A percentile compares a stretch with the other conserved stretches of the same genome.
phyloP scores from a whole-genome alignment of 1,284 basidiomycete genomes.

The Erythrobasidium hasegawianum region DNA sequence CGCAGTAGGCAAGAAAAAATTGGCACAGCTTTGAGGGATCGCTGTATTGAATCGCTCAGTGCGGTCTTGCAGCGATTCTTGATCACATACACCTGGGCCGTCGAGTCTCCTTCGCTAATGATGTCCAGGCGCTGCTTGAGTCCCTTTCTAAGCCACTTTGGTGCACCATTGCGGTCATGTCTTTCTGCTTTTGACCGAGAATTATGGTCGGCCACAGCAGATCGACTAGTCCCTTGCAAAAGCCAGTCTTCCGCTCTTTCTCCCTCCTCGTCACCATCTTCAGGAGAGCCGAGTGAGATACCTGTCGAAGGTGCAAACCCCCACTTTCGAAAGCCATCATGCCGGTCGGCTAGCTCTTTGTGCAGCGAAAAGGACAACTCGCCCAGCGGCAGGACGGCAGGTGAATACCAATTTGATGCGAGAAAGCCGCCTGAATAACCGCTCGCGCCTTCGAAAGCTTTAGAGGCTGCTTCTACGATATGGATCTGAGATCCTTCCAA shows the following conservation, averaged over 20 bases:
- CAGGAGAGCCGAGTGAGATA: conserved; percentile 6
- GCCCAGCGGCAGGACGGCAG: conserved; percentile 21
- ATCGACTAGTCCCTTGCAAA: conserved; percentile 23
- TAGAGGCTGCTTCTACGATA: background rate
- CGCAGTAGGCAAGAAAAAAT: conserved; percentile 4
- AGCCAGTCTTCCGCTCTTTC: conserved; percentile 20
- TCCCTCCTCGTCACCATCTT: background rate
- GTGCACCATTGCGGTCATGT: background rate
- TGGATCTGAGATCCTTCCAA: conserved; percentile 4
- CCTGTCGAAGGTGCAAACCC: conserved; percentile 15
- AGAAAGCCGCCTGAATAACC: conserved; percentile 28
- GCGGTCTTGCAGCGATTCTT: too few species aligned
- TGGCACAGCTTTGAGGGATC: conserved; percentile 14
- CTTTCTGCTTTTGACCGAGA: background rate
- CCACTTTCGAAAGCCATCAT: conserved; percentile 7
- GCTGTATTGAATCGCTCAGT: conserved; percentile 2
- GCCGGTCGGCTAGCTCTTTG: conserved; percentile 4
- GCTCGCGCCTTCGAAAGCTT: conserved; percentile 18
- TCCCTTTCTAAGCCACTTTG: conserved; percentile 8
- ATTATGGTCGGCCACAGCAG: conserved; percentile 9
- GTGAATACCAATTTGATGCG: conserved; percentile 12
- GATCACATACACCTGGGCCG: conserved; percentile 17
- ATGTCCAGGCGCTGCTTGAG: conserved; percentile 7
- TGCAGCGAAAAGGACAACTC: conserved; percentile 12
- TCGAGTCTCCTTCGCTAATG: conserved; percentile 15